Evolutionary conservation across 2,329 filamentous ascomycete species (phyloP), one percentile per base, ranked within the genome.

Genomic region (Paracoccidioides lutzii): DNA sequence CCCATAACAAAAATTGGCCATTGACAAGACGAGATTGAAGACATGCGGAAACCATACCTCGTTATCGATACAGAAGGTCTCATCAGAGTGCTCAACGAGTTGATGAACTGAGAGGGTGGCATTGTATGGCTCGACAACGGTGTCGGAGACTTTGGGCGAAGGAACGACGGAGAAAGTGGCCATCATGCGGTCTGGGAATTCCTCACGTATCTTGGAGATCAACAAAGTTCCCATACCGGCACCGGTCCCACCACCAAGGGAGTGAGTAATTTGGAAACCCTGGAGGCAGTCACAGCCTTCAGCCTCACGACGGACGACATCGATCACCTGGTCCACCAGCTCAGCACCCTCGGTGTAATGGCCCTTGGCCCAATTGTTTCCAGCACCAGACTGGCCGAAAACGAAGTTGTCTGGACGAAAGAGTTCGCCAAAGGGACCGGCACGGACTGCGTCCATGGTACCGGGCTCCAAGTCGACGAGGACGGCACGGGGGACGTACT

Each of bases 301-400:
- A 66, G 93, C 91, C 82, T 98, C 93, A 70, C 93, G 91, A 73
- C 93, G 93, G 72, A 98, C 91, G 64, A 98, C 93, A 73, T 97
- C 93, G 67, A 98, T 84, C 66, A 98, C 93, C 71, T 96, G 83
- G 81, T 98, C 93, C 66, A 98, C 93, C 62, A 97, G 84, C 81
- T 98, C 93, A 66, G 93, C 93, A 84, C 93, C 93, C 81, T 98
- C 93, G 64, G 93, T 98, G 84, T 98, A 98, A 76, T 98, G 93
- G 79, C 93, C 93, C 86, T 97, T 98, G 77, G 93, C 93, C 93
- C 93, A 98, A 85, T 97, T 97, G 89, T 98, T 98, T 79, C 93
- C 93, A 75, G 93, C 93, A 83, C 93, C 91, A 69, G 93, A 97
- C 81, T 97, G 93, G 69, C 93, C 93, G 76, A 97, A 97, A 73